Base-by-base conservation (phyloP, 495 filamentous ascomycete species). In the Aspergillus panamensis region DNA sequence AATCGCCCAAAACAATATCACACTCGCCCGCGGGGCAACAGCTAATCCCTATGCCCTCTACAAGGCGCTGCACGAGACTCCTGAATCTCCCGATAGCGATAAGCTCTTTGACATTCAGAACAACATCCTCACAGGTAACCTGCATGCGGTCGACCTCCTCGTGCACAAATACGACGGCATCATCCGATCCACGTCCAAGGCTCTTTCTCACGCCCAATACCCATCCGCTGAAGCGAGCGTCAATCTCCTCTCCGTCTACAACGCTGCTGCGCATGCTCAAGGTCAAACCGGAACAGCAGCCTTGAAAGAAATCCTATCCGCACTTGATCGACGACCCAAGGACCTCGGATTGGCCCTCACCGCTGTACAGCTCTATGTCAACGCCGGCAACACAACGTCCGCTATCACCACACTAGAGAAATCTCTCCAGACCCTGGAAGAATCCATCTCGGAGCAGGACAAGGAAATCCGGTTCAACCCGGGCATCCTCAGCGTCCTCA, bases 321-420 rank as follows among this genome's bases (percentile, higher is more conserved):
- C 93, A n/a, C 76, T 96, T 9, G 87, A 90, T 59, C 83, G 83
- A 53, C 79, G 88, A 20, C 91, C 92, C 0, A 84, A 83, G 58
- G 92, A 99, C 65, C 74, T 97, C 30, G 95, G 94, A 8, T 77
- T 97, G 3, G 76, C 90, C 8, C 76, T 97, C 40, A 93, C 90
- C 12, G 83, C 91, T 16, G 82, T 93, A 7, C 92, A 97, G 67
- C 82, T 97, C 37, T 92, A 95, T 64, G 76, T 96, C 14, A 77
- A 82, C 43, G 80, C 77, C 37, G 83, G 87, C 31, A 96, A 96
- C 67, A 83, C 84, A 50, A 85, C 80, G 17, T 84, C 87, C 5
- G 94, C 95, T 2, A 85, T 91, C 53, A 77, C 75, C 43, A 79
- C 90, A 6, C 75, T 99, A 16, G 90, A 96, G 63, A 74, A 80